Percentiles rank a stretch among this genome's conserved stretches.
These are phyloP conservation scores for Amphibolis antarctica DNA, from an alignment of 106 monocot genomes.

Conservation along the genomic window DNA sequence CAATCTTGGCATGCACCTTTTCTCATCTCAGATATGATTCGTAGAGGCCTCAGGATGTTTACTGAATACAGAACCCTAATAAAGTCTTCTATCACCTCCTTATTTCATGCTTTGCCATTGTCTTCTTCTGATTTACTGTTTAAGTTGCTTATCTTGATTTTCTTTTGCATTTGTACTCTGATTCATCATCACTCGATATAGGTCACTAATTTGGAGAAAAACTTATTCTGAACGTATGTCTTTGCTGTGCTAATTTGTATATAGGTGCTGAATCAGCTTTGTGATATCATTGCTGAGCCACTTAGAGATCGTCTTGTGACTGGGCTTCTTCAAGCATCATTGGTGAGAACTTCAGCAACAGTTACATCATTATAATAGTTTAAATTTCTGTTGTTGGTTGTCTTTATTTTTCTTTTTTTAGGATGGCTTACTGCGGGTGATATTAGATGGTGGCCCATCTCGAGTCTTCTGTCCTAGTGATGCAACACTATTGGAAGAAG, in stretches of 20 bases:
- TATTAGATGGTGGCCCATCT: constrained; percentile 82
- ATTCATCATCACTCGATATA: no score
- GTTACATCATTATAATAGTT: background rate
- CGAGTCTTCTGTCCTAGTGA: constrained; percentile 65
- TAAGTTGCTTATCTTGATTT: no score
- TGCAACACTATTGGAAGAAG: constrained; percentile 77
- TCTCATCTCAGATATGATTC: no score
- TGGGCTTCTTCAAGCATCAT: constrained; percentile 93
- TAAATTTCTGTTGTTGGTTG: background rate
- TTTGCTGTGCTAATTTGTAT: background rate
- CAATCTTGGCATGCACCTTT: no score
- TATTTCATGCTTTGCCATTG: no score
- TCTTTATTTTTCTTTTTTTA: constrained; percentile 14
- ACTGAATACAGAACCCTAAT: no score
- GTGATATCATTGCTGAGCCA: constrained; percentile 85
- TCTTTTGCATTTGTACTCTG: no score
- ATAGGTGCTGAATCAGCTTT: constrained; percentile 79
- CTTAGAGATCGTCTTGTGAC: constrained; percentile 85
- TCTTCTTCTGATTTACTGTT: no score
- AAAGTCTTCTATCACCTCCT: no score
- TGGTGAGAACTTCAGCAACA: constrained; percentile 29
- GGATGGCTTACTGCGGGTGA: constrained; percentile 80
- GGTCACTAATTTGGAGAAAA: no score
- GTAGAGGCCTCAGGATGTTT: no score
- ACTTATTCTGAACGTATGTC: background rate